Base-by-base conservation (phyloP, 495 filamentous ascomycete genomes). In the Bombardia bombarda region DNA sequence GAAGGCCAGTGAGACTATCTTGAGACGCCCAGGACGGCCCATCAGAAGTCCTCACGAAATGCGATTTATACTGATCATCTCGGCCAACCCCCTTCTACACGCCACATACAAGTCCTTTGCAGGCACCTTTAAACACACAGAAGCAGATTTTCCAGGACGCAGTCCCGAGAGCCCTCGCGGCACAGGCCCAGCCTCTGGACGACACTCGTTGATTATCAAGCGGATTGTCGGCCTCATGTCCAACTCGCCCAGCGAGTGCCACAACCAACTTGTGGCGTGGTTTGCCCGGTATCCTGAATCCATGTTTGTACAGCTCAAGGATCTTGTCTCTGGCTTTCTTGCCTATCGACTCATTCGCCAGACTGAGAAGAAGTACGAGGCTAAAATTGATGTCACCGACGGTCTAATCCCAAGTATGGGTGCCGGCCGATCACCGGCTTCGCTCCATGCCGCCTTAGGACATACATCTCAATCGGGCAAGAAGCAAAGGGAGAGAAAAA, bases 141-240 rank as follows among this genome's bases (percentile, higher is more conserved):
- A 45, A 2, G 39, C 33, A 9, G 20, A 32, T 14, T 31, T 30
- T 37, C 9, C 51, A 33, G 32, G 43, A 21, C 32, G 43, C 47
- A 37, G 25, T 38, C 8, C 43, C 17, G 18, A 30, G 17, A 17
- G 28, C 1, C 28, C 48, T 8, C 46, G 52, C n/a, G 47, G 47
- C n/a, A 51, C 51, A 2, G 56, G 57, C 1, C 63, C 57, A 0
- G 44, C 43, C 3, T 59, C 78, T 33, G 74, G 74, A 16, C 69
- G 78, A 37, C 83, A 92, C 51, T 84, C 85, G n/a, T 83, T 82
- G 13, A 86, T 95, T 44, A 74, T 92, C 54, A 96, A 95, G 56
- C 76, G 90, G 34, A 83, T 94, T 38, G 55, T 95, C 18, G 90
- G 90, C 6, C 61, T 95, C 21, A 46, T 95, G 32, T 81, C 87